A percentile compares a stretch with the other conserved stretches of the same genome.
These are phyloP conservation scores for Diaporthe longicolla DNA, from an alignment of 2,329 filamentous ascomycete species.

Conservation along the genomic window DNA sequence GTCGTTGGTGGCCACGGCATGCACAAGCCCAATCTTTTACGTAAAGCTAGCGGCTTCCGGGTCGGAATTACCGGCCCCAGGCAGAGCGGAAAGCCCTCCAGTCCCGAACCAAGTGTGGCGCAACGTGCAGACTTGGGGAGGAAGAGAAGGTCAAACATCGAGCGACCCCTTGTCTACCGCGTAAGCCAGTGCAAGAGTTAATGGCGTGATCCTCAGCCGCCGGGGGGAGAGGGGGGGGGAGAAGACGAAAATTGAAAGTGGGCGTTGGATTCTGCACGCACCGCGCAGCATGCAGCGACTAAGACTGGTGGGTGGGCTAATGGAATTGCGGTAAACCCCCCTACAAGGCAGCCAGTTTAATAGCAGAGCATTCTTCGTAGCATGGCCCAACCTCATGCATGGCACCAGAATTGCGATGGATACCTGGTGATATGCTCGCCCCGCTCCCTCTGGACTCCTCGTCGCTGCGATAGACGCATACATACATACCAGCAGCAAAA, in stretches of 20 bases:
- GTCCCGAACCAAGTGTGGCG: conserved; percentile 23
- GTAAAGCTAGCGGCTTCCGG: conserved; percentile 13
- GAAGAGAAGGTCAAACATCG: background rate
- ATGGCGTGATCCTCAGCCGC: conserved; percentile 16
- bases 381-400: too few species aligned
- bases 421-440: background rate
- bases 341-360: too few species aligned
- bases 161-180: background rate
- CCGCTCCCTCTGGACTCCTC: background rate
- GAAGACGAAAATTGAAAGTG: conserved; percentile 8
- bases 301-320: too few species aligned
- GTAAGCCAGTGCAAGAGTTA: background rate
- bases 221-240: background rate
- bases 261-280: conserved; percentile 2
- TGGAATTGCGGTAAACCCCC: too few species aligned
- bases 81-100: conserved; percentile 11
- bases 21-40: conserved; percentile 27
- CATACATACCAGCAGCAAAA: background rate
- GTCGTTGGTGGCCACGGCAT: conserved; percentile 26
- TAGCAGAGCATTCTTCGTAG: too few species aligned
- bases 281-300: background rate
- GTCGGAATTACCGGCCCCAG: conserved; percentile 20
- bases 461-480: background rate
- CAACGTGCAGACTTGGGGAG: background rate
- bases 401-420: background rate